Evolutionary conservation across 2,329 filamentous ascomycete genomes (phyloP).

Genomic region (Akanthomyces dipterigenus): DNA sequence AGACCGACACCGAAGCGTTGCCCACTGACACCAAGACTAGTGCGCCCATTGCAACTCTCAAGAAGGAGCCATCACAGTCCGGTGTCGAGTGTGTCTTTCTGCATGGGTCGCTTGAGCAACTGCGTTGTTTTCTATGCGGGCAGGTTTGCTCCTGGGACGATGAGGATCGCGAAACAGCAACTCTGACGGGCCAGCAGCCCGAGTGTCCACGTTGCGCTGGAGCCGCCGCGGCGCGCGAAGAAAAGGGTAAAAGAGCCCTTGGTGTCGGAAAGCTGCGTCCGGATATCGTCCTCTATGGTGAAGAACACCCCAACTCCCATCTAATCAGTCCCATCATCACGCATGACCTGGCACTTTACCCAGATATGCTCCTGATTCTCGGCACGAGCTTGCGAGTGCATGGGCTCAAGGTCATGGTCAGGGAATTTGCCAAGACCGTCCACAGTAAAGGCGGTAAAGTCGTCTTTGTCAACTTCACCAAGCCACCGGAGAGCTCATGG

Average conservation of each 20-base stretch:
- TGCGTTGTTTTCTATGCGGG: slow-evolving; percentile 58
- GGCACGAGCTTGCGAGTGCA: slow-evolving; percentile 67
- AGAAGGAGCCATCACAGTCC: slow-evolving; percentile 25
- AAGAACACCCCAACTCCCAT: slow-evolving; percentile 63
- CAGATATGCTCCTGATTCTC: slow-evolving; percentile 62
- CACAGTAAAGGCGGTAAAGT: slow-evolving; percentile 63
- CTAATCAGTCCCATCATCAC: slow-evolving; percentile 62
- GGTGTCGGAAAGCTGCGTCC: slow-evolving; percentile 62
- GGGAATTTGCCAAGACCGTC: slow-evolving; percentile 64
- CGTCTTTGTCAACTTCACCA: slow-evolving; percentile 67
- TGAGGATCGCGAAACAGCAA: slow-evolving; percentile 45
- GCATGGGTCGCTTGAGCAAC: slow-evolving; percentile 59
- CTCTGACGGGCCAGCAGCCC: slow-evolving; percentile 58
- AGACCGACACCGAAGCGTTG: slow-evolving; percentile 16
- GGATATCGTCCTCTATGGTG: slow-evolving; percentile 68
- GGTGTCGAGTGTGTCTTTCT: slow-evolving; percentile 63
- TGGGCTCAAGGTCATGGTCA: slow-evolving; percentile 63
- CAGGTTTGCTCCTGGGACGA: slow-evolving; percentile 55
- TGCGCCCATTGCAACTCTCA: slow-evolving; percentile 4
- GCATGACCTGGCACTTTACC: slow-evolving; percentile 57
- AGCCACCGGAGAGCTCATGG: slow-evolving; percentile 66
- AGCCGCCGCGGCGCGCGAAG: slow-evolving; percentile 55
- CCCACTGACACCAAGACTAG: slow-evolving; percentile 17
- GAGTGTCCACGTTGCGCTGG: slow-evolving; percentile 59
- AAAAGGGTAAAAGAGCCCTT: slow-evolving; percentile 59